Percentiles rank a stretch among this genome's conserved stretches.
These are phyloP conservation scores for Primulina eburnea DNA, from an alignment of 257 asterid genomes.

Conservation along the genomic window DNA sequence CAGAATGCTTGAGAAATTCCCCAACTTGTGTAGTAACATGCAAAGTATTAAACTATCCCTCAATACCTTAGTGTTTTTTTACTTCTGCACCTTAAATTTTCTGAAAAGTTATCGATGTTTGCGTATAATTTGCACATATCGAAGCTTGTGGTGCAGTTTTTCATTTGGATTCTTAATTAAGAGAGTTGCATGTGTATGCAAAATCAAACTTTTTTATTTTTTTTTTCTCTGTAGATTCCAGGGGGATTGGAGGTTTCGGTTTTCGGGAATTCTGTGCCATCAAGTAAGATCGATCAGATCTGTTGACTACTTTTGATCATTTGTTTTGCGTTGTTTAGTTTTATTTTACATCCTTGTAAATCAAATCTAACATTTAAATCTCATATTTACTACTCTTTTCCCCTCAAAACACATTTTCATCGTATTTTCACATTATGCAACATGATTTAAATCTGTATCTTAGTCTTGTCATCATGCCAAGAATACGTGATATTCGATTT, in stretches of 20 bases:
- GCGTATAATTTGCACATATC: slow-evolving; percentile 1
- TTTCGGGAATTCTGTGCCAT: slow-evolving; percentile 79
- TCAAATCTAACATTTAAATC: background rate
- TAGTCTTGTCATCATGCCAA: background rate
- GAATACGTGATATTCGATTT: too few species aligned
- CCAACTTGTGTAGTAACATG: slow-evolving; percentile 75
- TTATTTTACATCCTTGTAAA: background rate
- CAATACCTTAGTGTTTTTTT: background rate
- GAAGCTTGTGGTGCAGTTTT: background rate
- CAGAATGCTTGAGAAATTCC: slow-evolving; percentile 83
- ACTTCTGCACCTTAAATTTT: background rate
- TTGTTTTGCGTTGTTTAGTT: background rate
- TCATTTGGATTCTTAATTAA: background rate
- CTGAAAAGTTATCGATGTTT: background rate
- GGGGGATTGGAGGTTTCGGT: slow-evolving; percentile 76
- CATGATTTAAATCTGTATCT: background rate
- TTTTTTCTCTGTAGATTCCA: slow-evolving; percentile 49
- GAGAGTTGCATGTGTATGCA: slow-evolving; percentile 3
- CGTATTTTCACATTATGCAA: too few species aligned
- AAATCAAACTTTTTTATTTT: slow-evolving; percentile 9
- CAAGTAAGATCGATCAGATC: slow-evolving; percentile 53
- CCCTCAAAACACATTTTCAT: too few species aligned
- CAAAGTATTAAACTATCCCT: slow-evolving; percentile 37
- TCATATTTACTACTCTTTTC: too few species aligned
- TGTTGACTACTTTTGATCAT: background rate